These are phyloP conservation scores for Vitis cinerea DNA, from an alignment of 164 flowering plant species.

Conservation along the genomic window DNA sequence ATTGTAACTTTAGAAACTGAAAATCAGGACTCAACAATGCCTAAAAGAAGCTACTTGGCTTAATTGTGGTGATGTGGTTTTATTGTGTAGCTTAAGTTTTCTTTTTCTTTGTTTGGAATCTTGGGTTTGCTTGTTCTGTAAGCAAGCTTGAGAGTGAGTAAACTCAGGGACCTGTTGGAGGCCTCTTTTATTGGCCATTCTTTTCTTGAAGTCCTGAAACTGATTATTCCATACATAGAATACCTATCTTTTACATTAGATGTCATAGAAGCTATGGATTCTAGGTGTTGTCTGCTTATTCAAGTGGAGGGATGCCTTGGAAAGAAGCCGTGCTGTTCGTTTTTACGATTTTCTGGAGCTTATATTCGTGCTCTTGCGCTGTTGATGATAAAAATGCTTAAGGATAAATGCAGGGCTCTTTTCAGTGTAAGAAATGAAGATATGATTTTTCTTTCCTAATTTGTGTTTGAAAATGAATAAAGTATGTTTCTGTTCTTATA, in stretches of 20 bases:
- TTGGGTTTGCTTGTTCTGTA: slow-evolving; percentile 32
- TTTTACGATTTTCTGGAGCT: slow-evolving; percentile 20
- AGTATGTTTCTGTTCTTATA: too few species aligned
- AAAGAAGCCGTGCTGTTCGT: slow-evolving; percentile 24
- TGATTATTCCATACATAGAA: background rate
- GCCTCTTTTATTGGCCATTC: slow-evolving; percentile 20
- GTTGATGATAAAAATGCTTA: slow-evolving; percentile 22
- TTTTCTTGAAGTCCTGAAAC: slow-evolving; percentile 23
- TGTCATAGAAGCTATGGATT: slow-evolving; percentile 19
- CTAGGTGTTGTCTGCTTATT: slow-evolving; percentile 27
- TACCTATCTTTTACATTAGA: slow-evolving; percentile 3
- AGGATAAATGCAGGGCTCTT: slow-evolving; percentile 19
- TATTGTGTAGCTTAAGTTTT: slow-evolving; percentile 14
- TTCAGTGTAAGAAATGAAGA: slow-evolving; percentile 29
- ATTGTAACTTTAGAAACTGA: too few species aligned
- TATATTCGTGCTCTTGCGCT: slow-evolving; percentile 19
- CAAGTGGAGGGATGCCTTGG: slow-evolving; percentile 27
- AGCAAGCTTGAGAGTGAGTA: slow-evolving; percentile 24
- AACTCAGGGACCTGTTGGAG: background rate
- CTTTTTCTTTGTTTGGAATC: slow-evolving; percentile 30
- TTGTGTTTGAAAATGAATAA: background rate
- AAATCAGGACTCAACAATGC: too few species aligned
- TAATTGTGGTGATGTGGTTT: background rate
- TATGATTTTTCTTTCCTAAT: background rate
- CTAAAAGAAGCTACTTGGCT: too few species aligned